Percentiles rank a stretch among this genome's conserved stretches.
Conservation (phyloP, 129 eudicot species). For the Calendula officinalis region DNA sequence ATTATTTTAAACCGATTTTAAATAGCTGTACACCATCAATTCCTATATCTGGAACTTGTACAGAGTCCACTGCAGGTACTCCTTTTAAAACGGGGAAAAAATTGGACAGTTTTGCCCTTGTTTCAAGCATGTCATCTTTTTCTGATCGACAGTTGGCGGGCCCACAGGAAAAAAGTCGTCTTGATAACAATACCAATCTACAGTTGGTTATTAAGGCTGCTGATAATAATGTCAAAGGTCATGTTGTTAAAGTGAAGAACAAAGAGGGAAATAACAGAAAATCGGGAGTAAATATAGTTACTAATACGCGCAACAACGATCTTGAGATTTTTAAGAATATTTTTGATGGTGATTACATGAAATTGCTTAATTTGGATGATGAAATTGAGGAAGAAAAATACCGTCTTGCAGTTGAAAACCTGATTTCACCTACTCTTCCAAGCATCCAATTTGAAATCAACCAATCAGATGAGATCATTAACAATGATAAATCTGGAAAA, state of each 20-base stretch:
- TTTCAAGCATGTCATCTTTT: slow-evolving; percentile 89
- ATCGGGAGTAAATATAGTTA: background rate
- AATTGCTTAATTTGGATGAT: slow-evolving; percentile 67
- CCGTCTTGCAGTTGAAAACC: slow-evolving; percentile 56
- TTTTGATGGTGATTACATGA: slow-evolving; percentile 46
- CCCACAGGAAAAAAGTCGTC: slow-evolving; percentile 56
- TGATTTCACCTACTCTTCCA: slow-evolving; percentile 81
- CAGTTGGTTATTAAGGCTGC: too few species aligned
- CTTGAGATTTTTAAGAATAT: slow-evolving; percentile 31
- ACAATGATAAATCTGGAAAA: too few species aligned
- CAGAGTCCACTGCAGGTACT: slow-evolving; percentile 75
- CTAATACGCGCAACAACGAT: background rate
- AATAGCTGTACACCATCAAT: slow-evolving; percentile 25
- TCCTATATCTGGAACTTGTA: slow-evolving; percentile 40
- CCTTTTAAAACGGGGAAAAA: slow-evolving; percentile 59
- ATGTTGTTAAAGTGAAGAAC: too few species aligned
- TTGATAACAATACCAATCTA: too few species aligned
- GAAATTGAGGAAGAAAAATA: slow-evolving; percentile 57
- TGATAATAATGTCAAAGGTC: too few species aligned
- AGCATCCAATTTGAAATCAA: slow-evolving; percentile 31
- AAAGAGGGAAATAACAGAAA: slow-evolving; percentile 22
- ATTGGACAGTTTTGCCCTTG: slow-evolving; percentile 61
- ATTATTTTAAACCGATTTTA: slow-evolving; percentile 32
- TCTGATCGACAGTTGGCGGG: slow-evolving; percentile 85
- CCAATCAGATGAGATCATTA: background rate